Percentiles rank a stretch among this genome's conserved stretches.
These are phyloP conservation scores for Spatholobus suberectus DNA, from an alignment of 306 rosid species.

Conservation along the genomic window DNA sequence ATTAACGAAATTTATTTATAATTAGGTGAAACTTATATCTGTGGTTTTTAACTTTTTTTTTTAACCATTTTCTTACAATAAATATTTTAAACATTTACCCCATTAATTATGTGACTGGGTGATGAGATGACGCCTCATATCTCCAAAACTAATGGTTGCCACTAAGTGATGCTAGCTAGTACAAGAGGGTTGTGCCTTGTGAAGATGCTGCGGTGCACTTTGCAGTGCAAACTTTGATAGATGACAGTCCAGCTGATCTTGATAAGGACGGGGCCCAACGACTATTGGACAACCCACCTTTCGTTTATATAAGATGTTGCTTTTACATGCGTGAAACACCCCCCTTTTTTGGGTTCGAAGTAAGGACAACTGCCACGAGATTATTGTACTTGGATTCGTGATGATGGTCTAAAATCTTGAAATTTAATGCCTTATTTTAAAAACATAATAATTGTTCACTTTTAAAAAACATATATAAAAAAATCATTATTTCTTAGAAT, in stretches of 20 bases:
- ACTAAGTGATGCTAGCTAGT: slow-evolving; percentile 30
- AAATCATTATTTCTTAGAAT: neutral
- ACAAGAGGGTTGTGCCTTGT: slow-evolving; percentile 38
- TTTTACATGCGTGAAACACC: slow-evolving; percentile 10
- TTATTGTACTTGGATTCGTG: slow-evolving; percentile 1
- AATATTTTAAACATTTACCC: neutral
- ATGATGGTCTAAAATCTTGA: neutral
- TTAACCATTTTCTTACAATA: neutral
- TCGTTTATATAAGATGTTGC: neutral
- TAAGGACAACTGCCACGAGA: slow-evolving; percentile 22
- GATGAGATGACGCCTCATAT: slow-evolving; percentile 41
- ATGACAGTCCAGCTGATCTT: slow-evolving; percentile 58
- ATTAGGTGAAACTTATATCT: too few species aligned
- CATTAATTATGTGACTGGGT: neutral
- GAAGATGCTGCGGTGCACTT: slow-evolving; percentile 41
- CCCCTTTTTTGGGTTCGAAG: neutral
- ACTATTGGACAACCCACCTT: slow-evolving; percentile 30
- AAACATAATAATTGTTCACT: too few species aligned
- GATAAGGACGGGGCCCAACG: slow-evolving; percentile 42
- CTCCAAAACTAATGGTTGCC: slow-evolving; percentile 23
- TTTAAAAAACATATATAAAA: too few species aligned
- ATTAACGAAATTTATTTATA: neutral
- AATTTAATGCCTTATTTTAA: neutral
- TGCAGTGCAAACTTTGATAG: slow-evolving; percentile 39
- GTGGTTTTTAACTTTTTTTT: too few species aligned